Base-by-base conservation (phyloP, 1,284 basidiomycete species). In the Ganoderma leucocontextum region DNA sequence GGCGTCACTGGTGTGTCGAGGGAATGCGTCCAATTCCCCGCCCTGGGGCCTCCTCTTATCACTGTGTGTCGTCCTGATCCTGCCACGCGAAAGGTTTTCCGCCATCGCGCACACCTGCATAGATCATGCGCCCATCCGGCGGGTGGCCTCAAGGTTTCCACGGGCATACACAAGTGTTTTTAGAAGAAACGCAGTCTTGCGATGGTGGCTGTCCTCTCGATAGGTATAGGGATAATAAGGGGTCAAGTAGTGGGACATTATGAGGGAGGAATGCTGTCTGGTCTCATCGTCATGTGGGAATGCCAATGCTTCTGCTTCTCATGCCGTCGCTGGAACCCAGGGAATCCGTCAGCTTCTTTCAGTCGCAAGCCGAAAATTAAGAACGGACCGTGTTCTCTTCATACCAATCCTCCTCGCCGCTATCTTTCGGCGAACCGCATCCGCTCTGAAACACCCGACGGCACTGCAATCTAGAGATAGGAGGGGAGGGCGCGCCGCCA, bases 211-310 rank as follows among this genome's bases (percentile, higher is more conserved):
- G 55, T 22, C 55, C 29, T n/a, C 33, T 9, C 19, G 33, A 36
- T n/a, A 53, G 33, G 25, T 25, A 15, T 53, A 5, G 22, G 29
- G 9, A 29, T 17, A 33, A 22, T 19, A 38, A 58, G n/a, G 55
- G 35, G n/a, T n/a, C 9, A 12, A 5, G 17, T 38, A 33, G 35
- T 15, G n/a, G 35, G 17, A 39, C 7, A 12, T 41, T 58, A 4
- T 35, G 35, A 41, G n/a, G 39, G 19, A 64, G 10, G 60, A 15
- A 22, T 13, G 36, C 44, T 47, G n/a, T 38, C 1, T 60, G 61
- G 64, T 66, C 66, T 65, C 66, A 68, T 64, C 64, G 22, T 58
- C 52, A 47, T 47, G 57, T 38, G 58, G 25, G 36, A 29, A 42
- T 61, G 49, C 38, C 38, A 17, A 36, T 58, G 49, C 38, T 53